These are phyloP conservation scores for Phaffomyces thermotolerans DNA, from an alignment of 805 yeast species.

Conservation along the genomic window DNA sequence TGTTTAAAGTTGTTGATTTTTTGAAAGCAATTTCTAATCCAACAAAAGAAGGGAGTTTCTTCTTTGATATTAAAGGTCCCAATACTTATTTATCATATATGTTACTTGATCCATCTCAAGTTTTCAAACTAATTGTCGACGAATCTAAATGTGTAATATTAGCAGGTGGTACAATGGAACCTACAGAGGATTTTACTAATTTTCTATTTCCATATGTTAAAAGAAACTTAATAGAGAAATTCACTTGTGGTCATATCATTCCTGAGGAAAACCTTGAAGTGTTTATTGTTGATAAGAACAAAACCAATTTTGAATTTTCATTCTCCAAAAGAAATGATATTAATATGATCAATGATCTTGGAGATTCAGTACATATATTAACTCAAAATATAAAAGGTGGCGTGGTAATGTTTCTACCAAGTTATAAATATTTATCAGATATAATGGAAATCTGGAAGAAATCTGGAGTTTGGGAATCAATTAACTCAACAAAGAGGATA, in stretches of 20 bases:
- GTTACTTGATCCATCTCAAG: constrained; percentile 70
- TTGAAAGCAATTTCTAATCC: constrained; percentile 64
- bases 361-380: constrained; percentile 39
- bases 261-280: constrained; percentile 64
- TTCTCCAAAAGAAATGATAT: constrained; percentile 51
- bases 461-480: constrained; percentile 23
- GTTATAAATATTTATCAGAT: constrained; percentile 63
- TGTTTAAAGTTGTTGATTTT: constrained; percentile 62
- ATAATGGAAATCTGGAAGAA: constrained; percentile 48
- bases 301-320: constrained; percentile 50
- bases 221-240: constrained; percentile 36
- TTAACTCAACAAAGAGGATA: constrained; percentile 37
- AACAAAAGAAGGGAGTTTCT: constrained; percentile 70
- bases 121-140: constrained; percentile 58
- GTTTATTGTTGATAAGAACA: constrained; percentile 35
- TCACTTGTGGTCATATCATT: constrained; percentile 80
- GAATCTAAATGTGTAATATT: constrained; percentile 63
- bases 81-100: constrained; percentile 49
- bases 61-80: constrained; percentile 41
- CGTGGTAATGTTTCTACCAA: constrained; percentile 75
- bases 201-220: constrained; percentile 56
- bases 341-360: constrained; percentile 42
- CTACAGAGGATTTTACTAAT: constrained; percentile 62
- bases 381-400: constrained; percentile 56
- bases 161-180: constrained; percentile 97